Conservation (phyloP, 2,329 filamentous ascomycete genomes). For the Grosmannia clavigera region DNA sequence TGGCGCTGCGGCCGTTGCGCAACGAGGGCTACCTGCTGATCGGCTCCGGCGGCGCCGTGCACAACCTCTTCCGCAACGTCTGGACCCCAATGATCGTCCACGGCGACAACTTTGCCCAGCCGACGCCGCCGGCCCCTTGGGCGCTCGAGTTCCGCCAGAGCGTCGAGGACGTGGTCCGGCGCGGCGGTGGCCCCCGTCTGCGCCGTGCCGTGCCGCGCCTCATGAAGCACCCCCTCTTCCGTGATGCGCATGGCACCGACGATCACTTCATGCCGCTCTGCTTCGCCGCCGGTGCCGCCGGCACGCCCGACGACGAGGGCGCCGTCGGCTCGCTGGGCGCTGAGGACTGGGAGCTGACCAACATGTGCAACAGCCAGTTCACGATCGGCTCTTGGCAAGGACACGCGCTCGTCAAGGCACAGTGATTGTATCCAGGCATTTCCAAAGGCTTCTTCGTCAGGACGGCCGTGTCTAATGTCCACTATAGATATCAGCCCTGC, state of each 20-base stretch:
- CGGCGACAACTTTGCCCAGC: slow-evolving; percentile 49
- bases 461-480: too few relatives aligned
- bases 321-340: slow-evolving; percentile 32
- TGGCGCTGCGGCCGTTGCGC: slow-evolving; percentile 41
- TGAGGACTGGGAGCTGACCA: slow-evolving; percentile 54
- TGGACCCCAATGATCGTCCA: slow-evolving; percentile 54
- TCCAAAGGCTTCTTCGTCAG: too few relatives aligned
- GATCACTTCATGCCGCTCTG: slow-evolving; percentile 57
- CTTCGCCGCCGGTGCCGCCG: slow-evolving; percentile 47
- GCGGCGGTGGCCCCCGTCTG: slow-evolving; percentile 35
- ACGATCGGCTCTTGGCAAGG: slow-evolving; percentile 30
- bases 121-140: slow-evolving; percentile 43
- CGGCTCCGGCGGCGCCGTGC: slow-evolving; percentile 50
- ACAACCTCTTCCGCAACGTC: slow-evolving; percentile 56
- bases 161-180: slow-evolving; percentile 44
- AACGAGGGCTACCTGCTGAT: slow-evolving; percentile 40
- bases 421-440: too few relatives aligned
- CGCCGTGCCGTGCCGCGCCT: slow-evolving; percentile 43
- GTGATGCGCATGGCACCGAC: slow-evolving; percentile 57
- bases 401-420: neutral
- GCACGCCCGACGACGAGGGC: slow-evolving; percentile 33
- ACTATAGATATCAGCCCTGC: too few relatives aligned
- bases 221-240: slow-evolving; percentile 55
- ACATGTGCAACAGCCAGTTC: slow-evolving; percentile 52
- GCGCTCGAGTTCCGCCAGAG: slow-evolving; percentile 54